These are phyloP conservation scores for Verticillium alfalfae DNA, from an alignment of 2,329 filamentous ascomycete genomes.

Conservation along the genomic window DNA sequence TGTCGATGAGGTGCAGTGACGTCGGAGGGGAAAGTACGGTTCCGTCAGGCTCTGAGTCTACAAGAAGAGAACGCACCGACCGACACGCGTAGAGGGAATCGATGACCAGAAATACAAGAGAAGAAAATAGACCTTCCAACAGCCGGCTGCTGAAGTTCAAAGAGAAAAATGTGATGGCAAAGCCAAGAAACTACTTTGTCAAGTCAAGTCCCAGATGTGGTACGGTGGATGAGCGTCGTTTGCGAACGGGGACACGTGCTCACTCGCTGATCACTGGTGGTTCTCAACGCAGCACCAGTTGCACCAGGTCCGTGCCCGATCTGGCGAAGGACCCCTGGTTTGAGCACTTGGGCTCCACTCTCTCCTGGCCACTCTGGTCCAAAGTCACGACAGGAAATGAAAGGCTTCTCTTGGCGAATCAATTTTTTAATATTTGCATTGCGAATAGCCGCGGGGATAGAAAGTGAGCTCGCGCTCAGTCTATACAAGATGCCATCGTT, in stretches of 20 bases:
- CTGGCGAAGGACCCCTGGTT: neutral
- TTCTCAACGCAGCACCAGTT: neutral
- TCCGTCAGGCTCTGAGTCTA: neutral
- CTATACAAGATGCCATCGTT: constrained; percentile 14
- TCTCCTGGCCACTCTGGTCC: neutral
- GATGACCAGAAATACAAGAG: neutral
- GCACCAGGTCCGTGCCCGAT: neutral
- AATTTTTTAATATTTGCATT: neutral
- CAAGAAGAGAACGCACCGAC: neutral
- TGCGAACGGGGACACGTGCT: constrained; percentile 3
- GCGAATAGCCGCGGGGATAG: constrained; percentile 2
- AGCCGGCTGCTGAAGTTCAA: constrained; percentile 10
- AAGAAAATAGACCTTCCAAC: constrained; percentile 4
- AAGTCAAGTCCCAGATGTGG: neutral
- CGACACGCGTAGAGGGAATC: neutral
- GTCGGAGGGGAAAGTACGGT: neutral
- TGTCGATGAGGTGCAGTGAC: neutral
- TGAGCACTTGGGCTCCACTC: neutral
- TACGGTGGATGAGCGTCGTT: neutral
- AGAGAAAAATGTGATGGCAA: neutral
- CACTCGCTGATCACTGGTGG: neutral
- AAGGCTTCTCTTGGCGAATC: neutral
- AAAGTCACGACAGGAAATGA: neutral
- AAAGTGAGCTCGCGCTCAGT: constrained; percentile 3
- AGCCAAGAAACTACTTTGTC: neutral